Percentiles rank a stretch among this genome's conserved stretches.
These are phyloP conservation scores for Rasamsonia emersonii DNA, from an alignment of 2,329 filamentous ascomycete genomes.

Conservation along the genomic window DNA sequence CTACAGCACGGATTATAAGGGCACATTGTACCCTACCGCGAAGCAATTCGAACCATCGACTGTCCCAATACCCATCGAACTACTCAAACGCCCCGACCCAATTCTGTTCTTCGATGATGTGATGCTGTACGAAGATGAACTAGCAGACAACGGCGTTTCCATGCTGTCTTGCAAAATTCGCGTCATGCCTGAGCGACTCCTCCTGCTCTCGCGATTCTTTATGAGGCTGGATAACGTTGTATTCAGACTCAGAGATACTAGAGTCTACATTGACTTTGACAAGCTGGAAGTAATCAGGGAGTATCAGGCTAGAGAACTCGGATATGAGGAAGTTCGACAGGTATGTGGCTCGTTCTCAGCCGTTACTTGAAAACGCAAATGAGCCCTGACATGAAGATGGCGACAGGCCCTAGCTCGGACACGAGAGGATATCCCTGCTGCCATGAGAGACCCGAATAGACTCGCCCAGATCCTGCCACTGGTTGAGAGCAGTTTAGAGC, in stretches of 20 bases:
- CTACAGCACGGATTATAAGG: conserved; percentile 81
- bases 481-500: conserved; percentile 60
- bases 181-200: conserved; percentile 81
- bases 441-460: conserved; percentile 71
- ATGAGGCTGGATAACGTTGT: conserved; percentile 89
- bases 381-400: conserved; percentile 15
- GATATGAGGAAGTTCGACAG: conserved; percentile 66
- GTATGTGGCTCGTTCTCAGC: conserved; percentile 38
- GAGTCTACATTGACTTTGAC: conserved; percentile 84
- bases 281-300: conserved; percentile 73
- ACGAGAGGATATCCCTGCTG: conserved; percentile 66
- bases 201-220: conserved; percentile 79
- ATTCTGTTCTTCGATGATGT: conserved; percentile 97
- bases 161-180: conserved; percentile 83
- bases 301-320: conserved; percentile 79
- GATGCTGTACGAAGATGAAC: conserved; percentile 91
- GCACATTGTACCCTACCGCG: conserved; percentile 47
- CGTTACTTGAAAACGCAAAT: neutral
- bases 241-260: conserved; percentile 77
- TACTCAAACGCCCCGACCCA: conserved; percentile 80
- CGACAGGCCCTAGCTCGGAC: conserved; percentile 40
- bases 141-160: conserved; percentile 94
- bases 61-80: conserved; percentile 68
- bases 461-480: conserved; percentile 61
- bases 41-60: conserved; percentile 36